A percentile compares a stretch with the other conserved stretches of the same genome.
These are phyloP conservation scores for Cyclotella choctawhatcheeana DNA, from an alignment of 108 stramenopile genomes.

Conservation along the genomic window DNA sequence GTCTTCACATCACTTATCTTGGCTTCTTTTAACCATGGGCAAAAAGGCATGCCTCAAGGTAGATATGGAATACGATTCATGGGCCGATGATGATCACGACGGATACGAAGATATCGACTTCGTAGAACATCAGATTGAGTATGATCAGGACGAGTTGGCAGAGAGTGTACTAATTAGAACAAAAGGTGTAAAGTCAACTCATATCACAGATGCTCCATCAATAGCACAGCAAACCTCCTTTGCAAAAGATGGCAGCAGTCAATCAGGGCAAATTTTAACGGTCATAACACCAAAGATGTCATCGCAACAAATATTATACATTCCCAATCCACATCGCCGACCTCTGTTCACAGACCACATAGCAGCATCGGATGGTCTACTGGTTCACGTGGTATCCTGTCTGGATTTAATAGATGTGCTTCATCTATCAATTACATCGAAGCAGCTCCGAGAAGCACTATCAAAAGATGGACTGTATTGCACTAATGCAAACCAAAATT, in stretches of 20 bases:
- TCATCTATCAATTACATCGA: neutral
- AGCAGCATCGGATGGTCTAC: neutral
- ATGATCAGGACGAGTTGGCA: neutral
- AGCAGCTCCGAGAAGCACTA: neutral
- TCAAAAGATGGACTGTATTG: constrained; percentile 4
- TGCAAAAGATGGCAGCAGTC: neutral
- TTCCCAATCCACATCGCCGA: neutral
- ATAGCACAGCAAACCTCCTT: neutral
- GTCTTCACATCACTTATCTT: no score
- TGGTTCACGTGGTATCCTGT: constrained; percentile 1
- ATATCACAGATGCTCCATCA: neutral
- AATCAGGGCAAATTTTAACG: neutral
- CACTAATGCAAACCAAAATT: neutral
- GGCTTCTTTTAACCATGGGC: no score
- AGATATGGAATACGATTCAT: neutral
- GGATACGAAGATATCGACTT: neutral
- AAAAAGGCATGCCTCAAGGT: neutral
- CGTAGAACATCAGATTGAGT: neutral
- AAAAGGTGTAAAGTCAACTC: neutral
- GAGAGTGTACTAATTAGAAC: neutral
- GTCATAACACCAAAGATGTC: neutral
- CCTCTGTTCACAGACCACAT: constrained; percentile 3
- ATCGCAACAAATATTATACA: neutral
- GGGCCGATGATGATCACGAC: neutral
- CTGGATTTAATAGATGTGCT: constrained; percentile 3